Evolutionary conservation across 345 rosid genomes (phyloP).

Genomic region (Populus ilicifolia): DNA sequence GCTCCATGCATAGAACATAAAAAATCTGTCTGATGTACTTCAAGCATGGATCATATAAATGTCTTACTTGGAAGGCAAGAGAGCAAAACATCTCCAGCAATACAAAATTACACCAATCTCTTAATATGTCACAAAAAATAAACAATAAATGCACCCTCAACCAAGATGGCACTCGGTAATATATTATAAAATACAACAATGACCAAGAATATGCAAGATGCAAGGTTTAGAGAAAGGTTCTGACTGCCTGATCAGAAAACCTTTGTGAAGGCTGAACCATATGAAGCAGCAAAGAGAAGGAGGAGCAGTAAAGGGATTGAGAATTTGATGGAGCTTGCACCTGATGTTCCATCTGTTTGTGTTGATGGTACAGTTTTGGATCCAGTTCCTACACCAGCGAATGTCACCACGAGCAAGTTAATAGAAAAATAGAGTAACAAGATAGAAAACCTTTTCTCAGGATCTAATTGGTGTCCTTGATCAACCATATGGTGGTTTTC

Average conservation of each 20-base stretch:
- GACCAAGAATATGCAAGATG: neutral
- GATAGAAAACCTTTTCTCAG: neutral
- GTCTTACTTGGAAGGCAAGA: conserved; percentile 42
- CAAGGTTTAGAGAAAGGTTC: neutral
- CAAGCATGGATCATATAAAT: neutral
- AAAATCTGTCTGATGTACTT: neutral
- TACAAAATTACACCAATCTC: conserved; percentile 33
- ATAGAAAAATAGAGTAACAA: neutral
- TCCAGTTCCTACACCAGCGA: conserved; percentile 41
- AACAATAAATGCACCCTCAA: conserved; percentile 16
- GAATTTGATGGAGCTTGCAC: conserved; percentile 52
- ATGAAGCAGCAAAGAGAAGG: conserved; percentile 53
- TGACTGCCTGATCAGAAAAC: conserved; percentile 14
- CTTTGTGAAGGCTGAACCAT: conserved; percentile 38
- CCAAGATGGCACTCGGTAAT: conserved; percentile 4
- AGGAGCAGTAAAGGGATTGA: conserved; percentile 47
- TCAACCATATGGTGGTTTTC: neutral
- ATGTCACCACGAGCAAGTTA: neutral
- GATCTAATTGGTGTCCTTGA: neutral
- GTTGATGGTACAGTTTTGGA: conserved; percentile 64
- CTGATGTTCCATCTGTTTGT: conserved; percentile 47
- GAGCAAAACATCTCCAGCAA: conserved; percentile 35
- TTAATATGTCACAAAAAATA: conserved; percentile 10
- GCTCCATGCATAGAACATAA: neutral
- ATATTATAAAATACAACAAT: conserved; percentile 1